Percentiles rank a stretch among this genome's conserved stretches.
Conservation (phyloP, 495 filamentous ascomycete genomes). For the Lophium mytilinum region DNA sequence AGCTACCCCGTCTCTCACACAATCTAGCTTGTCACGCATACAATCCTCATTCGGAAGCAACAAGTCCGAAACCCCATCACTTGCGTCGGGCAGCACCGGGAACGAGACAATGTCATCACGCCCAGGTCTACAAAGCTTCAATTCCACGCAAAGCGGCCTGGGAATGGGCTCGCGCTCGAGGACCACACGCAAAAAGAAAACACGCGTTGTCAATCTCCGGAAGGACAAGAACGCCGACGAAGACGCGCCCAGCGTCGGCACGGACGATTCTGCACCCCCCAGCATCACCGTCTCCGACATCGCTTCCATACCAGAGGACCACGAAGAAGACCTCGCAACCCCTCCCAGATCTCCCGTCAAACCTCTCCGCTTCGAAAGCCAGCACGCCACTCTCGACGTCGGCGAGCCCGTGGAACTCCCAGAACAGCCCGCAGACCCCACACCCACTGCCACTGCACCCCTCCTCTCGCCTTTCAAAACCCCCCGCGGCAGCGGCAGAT, state of each 20-base stretch:
- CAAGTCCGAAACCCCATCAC: slow-evolving; percentile 21
- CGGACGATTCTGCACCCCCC: slow-evolving; percentile 31
- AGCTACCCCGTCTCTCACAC: slow-evolving; percentile 25
- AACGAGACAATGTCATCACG: slow-evolving; percentile 16
- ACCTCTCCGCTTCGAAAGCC: slow-evolving; percentile 28
- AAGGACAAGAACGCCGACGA: slow-evolving; percentile 40
- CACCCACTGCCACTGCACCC: slow-evolving; percentile 31
- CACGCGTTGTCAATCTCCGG: slow-evolving; percentile 84
- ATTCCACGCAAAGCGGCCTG: slow-evolving; percentile 47
- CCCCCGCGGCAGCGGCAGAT: not conserved
- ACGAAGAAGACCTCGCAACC: slow-evolving; percentile 48
- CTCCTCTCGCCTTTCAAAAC: slow-evolving; percentile 20
- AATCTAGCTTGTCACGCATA: slow-evolving; percentile 30
- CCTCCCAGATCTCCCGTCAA: slow-evolving; percentile 38
- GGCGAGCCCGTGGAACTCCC: slow-evolving; percentile 2
- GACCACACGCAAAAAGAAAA: slow-evolving; percentile 74
- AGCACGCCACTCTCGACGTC: slow-evolving; percentile 13
- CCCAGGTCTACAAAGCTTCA: slow-evolving; percentile 19
- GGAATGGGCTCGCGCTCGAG: slow-evolving; percentile 56
- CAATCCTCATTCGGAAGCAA: slow-evolving; percentile 29
- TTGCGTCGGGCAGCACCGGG: slow-evolving; percentile 21
- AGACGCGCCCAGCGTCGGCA: slow-evolving; percentile 26
- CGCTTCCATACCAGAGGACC: slow-evolving; percentile 42
- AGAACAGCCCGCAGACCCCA: slow-evolving; percentile 2
- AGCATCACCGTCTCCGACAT: slow-evolving; percentile 43